Conservation (phyloP, 23 red algal species). For the Gracilariopsis chorda region DNA sequence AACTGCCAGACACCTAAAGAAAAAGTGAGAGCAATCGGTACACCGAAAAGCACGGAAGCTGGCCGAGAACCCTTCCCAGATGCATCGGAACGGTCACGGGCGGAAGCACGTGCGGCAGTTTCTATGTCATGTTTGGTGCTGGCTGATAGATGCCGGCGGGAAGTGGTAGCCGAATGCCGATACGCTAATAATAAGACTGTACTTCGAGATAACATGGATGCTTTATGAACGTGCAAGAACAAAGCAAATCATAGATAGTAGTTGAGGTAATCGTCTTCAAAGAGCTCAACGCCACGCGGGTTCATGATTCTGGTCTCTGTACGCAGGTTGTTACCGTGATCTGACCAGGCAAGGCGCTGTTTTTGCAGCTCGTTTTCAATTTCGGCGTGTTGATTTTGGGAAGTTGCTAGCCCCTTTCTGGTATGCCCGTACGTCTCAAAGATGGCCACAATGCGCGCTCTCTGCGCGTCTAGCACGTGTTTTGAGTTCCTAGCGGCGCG, state of each 20-base stretch:
- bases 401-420: neutral
- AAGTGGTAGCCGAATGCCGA: neutral
- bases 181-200: neutral
- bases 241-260: neutral
- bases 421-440: slow-evolving; percentile 48
- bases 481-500: slow-evolving; percentile 20
- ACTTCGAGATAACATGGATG: neutral
- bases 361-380: slow-evolving; percentile 4
- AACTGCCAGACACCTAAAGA: slow-evolving; percentile 70
- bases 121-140: neutral
- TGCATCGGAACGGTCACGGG: neutral
- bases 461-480: neutral
- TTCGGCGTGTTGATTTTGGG: neutral
- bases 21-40: slow-evolving; percentile 53
- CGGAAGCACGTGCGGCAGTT: neutral
- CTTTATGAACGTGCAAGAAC: neutral
- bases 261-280: neutral
- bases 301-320: slow-evolving; percentile 33
- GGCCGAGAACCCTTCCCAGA: neutral
- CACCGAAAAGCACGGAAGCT: slow-evolving; percentile 10
- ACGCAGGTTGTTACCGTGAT: slow-evolving; percentile 15
- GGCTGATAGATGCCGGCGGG: neutral
- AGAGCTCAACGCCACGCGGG: neutral
- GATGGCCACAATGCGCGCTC: slow-evolving; percentile 9
- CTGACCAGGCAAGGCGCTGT: slow-evolving; percentile 37